Percentiles rank a stretch among this genome's conserved stretches.
Evolutionary conservation across 306 rosid genomes (phyloP).

Genomic region (Casuarina glauca): DNA sequence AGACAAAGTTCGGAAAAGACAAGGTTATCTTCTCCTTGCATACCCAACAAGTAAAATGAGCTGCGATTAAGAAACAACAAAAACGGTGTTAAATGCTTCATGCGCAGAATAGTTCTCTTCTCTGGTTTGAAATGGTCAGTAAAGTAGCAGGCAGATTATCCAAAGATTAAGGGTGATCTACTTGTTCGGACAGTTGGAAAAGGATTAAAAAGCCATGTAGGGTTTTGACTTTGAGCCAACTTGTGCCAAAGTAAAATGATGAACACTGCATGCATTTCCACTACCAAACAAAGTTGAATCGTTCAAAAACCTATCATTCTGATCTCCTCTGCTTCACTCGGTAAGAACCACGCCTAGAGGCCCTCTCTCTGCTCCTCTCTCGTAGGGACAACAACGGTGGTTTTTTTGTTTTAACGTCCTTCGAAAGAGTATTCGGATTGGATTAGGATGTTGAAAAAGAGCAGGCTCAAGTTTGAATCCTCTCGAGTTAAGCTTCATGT

Average conservation of each 20-base stretch:
- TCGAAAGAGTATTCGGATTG: background rate
- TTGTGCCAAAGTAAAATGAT: conserved; percentile 5
- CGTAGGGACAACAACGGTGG: too few relatives aligned
- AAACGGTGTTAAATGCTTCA: too few relatives aligned
- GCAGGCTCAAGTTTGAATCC: background rate
- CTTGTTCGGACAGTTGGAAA: background rate
- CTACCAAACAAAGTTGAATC: conserved; percentile 4
- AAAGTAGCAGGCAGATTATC: conserved; percentile 7
- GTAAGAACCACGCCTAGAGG: background rate
- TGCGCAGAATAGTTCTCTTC: background rate
- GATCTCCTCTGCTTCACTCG: background rate
- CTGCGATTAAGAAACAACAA: too few relatives aligned
- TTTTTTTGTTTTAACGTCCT: background rate
- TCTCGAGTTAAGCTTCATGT: background rate
- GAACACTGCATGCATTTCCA: conserved; percentile 21
- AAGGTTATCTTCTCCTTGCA: too few relatives aligned
- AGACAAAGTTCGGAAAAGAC: too few relatives aligned
- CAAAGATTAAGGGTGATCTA: conserved; percentile 18
- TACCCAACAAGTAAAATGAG: too few relatives aligned
- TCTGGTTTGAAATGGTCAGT: conserved; percentile 4
- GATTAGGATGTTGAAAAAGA: too few relatives aligned
- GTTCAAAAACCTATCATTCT: conserved; percentile 8
- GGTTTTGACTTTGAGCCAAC: conserved; percentile 23
- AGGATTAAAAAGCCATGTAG: background rate
- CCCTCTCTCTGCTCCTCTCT: too few relatives aligned